Evolutionary conservation across 306 rosid genomes (phyloP).

Genomic region (Lathyrus oleraceus): DNA sequence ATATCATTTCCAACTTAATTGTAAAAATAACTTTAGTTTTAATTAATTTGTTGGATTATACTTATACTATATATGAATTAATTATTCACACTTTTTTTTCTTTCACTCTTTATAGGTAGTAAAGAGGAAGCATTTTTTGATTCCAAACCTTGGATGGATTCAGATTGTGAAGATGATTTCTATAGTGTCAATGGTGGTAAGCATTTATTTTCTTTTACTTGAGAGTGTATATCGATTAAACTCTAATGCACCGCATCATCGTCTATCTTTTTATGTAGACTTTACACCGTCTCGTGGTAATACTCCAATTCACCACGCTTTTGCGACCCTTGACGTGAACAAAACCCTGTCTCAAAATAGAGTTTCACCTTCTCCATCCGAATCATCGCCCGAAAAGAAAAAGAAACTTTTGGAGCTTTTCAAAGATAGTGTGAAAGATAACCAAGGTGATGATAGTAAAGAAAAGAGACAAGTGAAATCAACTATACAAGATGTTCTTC

Average conservation of each 20-base stretch:
- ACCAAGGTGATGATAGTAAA: conserved; percentile 29
- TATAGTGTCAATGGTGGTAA: conserved; percentile 96
- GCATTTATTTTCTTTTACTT: conserved; percentile 18
- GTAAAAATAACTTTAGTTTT: background rate
- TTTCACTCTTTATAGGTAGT: conserved; percentile 55
- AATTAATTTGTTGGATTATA: conserved; percentile 1
- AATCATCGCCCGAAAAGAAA: conserved; percentile 63
- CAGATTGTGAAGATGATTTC: conserved; percentile 93
- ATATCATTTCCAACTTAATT: background rate
- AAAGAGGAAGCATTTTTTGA: conserved; percentile 89
- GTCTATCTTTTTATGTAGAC: conserved; percentile 45
- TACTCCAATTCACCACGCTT: conserved; percentile 65
- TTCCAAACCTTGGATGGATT: conserved; percentile 80
- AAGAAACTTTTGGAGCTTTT: conserved; percentile 82
- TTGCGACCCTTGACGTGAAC: conserved; percentile 36
- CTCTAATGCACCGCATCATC: background rate
- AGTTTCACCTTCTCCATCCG: conserved; percentile 35
- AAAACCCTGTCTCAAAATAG: conserved; percentile 39
- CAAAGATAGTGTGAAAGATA: conserved; percentile 55
- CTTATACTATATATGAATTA: background rate
- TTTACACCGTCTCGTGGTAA: conserved; percentile 86
- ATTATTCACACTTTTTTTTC: background rate
- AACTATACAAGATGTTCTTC: conserved; percentile 39
- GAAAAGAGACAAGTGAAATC: conserved; percentile 41
- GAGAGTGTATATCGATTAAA: background rate